Evolutionary conservation across 495 filamentous ascomycete species (phyloP).

Genomic region (Oleoguttula mirabilis): DNA sequence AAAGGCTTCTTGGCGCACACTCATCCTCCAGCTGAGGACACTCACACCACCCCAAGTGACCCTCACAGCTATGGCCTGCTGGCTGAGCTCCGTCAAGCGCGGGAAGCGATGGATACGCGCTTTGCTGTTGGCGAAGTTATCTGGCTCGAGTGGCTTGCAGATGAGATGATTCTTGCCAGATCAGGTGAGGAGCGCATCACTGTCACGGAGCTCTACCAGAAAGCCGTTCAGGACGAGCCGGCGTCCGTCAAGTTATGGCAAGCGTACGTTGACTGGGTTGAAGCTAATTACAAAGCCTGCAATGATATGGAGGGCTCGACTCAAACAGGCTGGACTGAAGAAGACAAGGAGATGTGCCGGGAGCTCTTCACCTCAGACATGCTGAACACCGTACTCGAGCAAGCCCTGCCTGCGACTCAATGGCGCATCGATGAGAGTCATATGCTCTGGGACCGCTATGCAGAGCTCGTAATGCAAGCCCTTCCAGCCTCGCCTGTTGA

Average conservation of each 20-base stretch:
- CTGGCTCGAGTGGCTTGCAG: constrained; percentile 53
- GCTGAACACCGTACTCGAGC: constrained; percentile 66
- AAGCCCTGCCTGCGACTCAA: constrained; percentile 63
- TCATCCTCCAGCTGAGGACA: constrained; percentile 31
- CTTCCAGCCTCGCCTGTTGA: constrained; percentile 43
- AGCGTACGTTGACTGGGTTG: constrained; percentile 76
- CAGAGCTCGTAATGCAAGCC: constrained; percentile 50
- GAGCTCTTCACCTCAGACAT: constrained; percentile 71
- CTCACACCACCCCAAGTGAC: constrained; percentile 29
- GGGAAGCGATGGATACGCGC: constrained; percentile 52
- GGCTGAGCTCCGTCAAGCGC: constrained; percentile 48
- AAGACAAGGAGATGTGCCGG: constrained; percentile 59
- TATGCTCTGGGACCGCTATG: constrained; percentile 74
- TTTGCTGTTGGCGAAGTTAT: constrained; percentile 56
- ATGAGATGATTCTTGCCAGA: constrained; percentile 49
- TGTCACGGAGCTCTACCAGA: constrained; percentile 74
- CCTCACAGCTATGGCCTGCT: constrained; percentile 44
- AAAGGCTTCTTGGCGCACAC: constrained; percentile 49
- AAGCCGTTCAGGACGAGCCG: constrained; percentile 69
- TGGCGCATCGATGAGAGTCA: constrained; percentile 78
- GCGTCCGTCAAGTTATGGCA: constrained; percentile 78
- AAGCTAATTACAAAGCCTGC: constrained; percentile 53
- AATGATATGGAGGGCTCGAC: constrained; percentile 25
- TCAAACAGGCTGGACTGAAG: constrained; percentile 49
- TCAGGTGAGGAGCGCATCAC: constrained; percentile 52